Evolutionary conservation across 169 alveolate genomes (phyloP), one percentile per base, ranked within the genome.

Genomic region (Plasmodium gallinaceum): DNA sequence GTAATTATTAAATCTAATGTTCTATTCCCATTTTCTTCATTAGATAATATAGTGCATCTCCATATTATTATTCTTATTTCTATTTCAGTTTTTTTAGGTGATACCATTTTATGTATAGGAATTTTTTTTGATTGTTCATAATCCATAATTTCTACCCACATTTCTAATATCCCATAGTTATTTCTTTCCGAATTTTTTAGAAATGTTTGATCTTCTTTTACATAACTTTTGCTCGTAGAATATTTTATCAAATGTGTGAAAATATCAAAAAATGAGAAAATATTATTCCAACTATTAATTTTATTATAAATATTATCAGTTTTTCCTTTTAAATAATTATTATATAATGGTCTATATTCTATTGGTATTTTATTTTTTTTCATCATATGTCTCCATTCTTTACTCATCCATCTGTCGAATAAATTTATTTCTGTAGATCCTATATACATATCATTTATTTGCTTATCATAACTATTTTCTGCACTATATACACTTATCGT

Each of bases 391-490:
- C 95, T 97, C 98, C 98, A 97, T 46, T 93, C 94, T 16, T 92
- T 93, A 58, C 97, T 94, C 83, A 94, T 95, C 98, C 98, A 96
- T 54, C 98, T 83, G 88, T 96, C 96, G 75, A 95, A 97, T 74
- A 97, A 88, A 92, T 97, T 97, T 58, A 97, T 91, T 39, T 88
- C 93, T n/a, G 98, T 97, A 20, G 96, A 92, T 10, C 97, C 98
- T n/a, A 96, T 88, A 85, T 92, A 85, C 43, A 85, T 60, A 80
- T 97, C 98, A 43, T 73, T 93, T 52, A 88, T 73, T 69, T 85
- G 92, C 73, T 95, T 96, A 62, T 88, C 80, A 65, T 80, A 72
- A 18, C 71, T 74, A 70, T 88, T 93, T 39, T 88, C 93, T 16
- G 92, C 94, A 48, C 93, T 85, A 88, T 92, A 91, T 54, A 94